These are phyloP conservation scores for Fusarium chuoi DNA, from an alignment of 2,329 filamentous ascomycete genomes.

Conservation along the genomic window DNA sequence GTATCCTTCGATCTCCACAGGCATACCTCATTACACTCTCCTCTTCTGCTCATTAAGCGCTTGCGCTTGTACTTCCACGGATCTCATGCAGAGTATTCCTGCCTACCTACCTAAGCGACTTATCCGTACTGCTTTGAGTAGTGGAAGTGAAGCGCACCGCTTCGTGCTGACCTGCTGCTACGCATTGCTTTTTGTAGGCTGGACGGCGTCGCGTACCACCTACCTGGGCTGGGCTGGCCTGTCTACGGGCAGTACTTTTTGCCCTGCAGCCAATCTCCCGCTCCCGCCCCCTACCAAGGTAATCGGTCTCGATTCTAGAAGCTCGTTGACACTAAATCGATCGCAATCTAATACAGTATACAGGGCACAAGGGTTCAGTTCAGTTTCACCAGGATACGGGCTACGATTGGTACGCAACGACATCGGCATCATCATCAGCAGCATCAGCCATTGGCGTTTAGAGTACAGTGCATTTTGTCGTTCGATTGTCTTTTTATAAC, in stretches of 20 bases:
- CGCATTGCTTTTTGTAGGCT: constrained; percentile 17
- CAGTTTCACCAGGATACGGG: constrained; percentile 12
- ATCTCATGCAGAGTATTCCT: neutral
- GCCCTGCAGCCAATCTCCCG: constrained; percentile 3
- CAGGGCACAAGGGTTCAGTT: constrained; percentile 10
- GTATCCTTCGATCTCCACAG: constrained; percentile 17
- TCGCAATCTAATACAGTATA: constrained; percentile 13
- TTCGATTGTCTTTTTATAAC: neutral
- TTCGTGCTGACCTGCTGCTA: constrained; percentile 15
- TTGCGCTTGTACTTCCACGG: neutral
- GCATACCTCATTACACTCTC: neutral
- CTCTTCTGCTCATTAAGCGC: neutral
- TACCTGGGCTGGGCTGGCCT: neutral
- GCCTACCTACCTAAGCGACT: neutral
- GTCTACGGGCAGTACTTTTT: neutral
- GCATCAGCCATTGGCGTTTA: constrained; percentile 5
- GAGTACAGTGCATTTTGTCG: neutral
- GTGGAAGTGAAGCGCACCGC: neutral
- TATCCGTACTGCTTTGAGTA: neutral
- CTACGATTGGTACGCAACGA: neutral
- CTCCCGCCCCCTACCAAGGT: constrained; percentile 4
- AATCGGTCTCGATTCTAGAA: neutral
- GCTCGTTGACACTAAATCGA: constrained; percentile 7
- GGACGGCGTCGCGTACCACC: constrained; percentile 6
- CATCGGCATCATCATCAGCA: neutral